Conservation (phyloP, 352 stramenopile species). For the Phytopythium litorale region DNA sequence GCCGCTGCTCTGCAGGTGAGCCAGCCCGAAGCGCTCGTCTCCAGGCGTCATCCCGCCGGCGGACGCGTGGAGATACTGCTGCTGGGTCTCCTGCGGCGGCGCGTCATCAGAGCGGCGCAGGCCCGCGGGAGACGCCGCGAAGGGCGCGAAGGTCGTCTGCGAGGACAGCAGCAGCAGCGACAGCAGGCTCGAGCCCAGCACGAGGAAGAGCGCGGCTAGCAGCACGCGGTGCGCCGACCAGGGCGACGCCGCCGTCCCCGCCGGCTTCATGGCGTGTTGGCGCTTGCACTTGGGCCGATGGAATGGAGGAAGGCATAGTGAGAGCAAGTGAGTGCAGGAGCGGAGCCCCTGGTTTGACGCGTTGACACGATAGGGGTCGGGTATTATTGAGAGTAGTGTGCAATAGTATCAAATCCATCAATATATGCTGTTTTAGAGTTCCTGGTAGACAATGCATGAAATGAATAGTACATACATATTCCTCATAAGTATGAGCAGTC, state of each 20-base stretch:
- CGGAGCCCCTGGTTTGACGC: neutral
- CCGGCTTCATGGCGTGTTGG: neutral
- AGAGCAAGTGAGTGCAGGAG: no score
- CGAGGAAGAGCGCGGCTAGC: constrained; percentile 12
- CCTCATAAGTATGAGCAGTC: no score
- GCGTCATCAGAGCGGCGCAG: neutral
- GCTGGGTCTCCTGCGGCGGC: neutral
- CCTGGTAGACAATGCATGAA: no score
- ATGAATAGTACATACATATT: no score
- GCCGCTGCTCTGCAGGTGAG: constrained; percentile 1
- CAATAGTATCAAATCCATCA: no score
- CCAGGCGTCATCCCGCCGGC: neutral
- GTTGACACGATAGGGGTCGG: constrained; percentile 5
- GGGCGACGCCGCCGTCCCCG: neutral
- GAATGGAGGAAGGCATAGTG: no score
- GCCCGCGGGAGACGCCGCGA: neutral
- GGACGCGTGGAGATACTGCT: neutral
- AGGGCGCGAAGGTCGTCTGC: constrained; percentile 13
- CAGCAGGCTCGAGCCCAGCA: constrained; percentile 19
- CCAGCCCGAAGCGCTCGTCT: neutral
- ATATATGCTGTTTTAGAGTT: no score
- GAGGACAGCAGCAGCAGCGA: constrained; percentile 20
- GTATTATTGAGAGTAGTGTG: no score
- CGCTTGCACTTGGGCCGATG: no score
- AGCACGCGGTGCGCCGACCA: constrained; percentile 9